Evolutionary conservation across 768 basidiomycete species (phyloP).

Genomic region (Trametes villosa): DNA sequence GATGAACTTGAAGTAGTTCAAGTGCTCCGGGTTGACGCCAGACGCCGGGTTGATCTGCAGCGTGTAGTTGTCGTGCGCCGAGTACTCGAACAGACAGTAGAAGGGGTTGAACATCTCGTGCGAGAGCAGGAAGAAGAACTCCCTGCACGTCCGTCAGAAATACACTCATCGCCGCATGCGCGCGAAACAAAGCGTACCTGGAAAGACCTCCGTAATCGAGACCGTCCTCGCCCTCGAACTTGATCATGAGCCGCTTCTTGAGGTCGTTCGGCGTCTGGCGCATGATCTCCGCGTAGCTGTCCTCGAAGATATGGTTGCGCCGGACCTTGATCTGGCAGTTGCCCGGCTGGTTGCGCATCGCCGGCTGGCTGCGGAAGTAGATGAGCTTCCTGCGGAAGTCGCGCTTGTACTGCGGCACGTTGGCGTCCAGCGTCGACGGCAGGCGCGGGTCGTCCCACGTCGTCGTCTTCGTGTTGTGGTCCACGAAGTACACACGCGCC

Average conservation of each 20-base stretch:
- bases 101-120: constrained; percentile 99
- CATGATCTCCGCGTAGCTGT: constrained; percentile 99
- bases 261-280: constrained; percentile 97
- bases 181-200: constrained; percentile 51
- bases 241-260: constrained; percentile 99
- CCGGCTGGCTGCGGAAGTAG: constrained; percentile 98
- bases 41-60: constrained; percentile 99
- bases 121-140: constrained; percentile 99
- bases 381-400: constrained; percentile 99
- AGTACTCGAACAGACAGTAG: constrained; percentile 99
- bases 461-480: constrained; percentile 99
- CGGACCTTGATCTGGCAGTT: constrained; percentile 99
- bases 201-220: constrained; percentile 98
- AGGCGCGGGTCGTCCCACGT: constrained; percentile 99
- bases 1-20: constrained; percentile 99
- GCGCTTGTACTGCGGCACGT: constrained; percentile 99
- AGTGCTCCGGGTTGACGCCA: constrained; percentile 96
- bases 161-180: not conserved
- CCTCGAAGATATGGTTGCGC: constrained; percentile 98
- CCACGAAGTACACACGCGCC: constrained; percentile 98
- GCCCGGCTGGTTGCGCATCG: constrained; percentile 96
- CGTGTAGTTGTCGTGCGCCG: constrained; percentile 99
- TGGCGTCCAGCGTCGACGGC: constrained; percentile 93
- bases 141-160: constrained; percentile 53
- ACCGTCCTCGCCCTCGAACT: constrained; percentile 99